Evolutionary conservation across 2,329 filamentous ascomycete species (phyloP), one percentile per base, ranked within the genome.

Genomic region (Epichloe hybrida): DNA sequence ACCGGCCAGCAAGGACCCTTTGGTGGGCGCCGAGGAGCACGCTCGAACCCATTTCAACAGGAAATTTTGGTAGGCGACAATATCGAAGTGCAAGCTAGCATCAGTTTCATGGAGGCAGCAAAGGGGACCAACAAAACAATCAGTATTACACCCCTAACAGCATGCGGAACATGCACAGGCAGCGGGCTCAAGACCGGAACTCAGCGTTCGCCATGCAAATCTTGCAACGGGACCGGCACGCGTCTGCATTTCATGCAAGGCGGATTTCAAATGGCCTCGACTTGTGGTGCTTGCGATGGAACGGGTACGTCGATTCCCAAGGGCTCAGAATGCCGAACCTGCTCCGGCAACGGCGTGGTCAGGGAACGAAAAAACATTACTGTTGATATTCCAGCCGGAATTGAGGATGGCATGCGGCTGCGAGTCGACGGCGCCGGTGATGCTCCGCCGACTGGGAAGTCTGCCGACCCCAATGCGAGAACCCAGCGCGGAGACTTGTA

Each of bases 351-450:
- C 50, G 93, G 93, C 44, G 90, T 94, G 15, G 79, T 88, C 37
- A 78, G 88, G 58, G 88, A 95, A 61, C 77, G 82, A 54, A 88
- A 88, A 87, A 71, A 88, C 0, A 82, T 98, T 47, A 85, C 79
- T 31, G 79, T 98, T 42, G 90, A 97, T 59, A 96, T 98, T 44
- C 93, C 93, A 1, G 89, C 86, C 21, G 93, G 93, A 56, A 89
- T 98, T 35, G 93, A 97, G 65, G 91, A 98, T 65, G 90, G 91
- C 50, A 97, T 97, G 91, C 81, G 88, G 52, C 71, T 98, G 60
- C 79, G 88, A 49, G 79, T 98, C 31, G 80, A 83, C 52, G 86
- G 86, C 27, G 89, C 94, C 62, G 93, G 93, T 57, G 91, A 98
- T 62, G 84, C 88, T 15, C 85, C 93, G 21, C 74, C 82, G 8